A percentile compares a stretch with the other conserved stretches of the same genome.
These are phyloP conservation scores for Lecanicillium sp. DNA, from an alignment of 2,329 filamentous ascomycete species.

Conservation along the genomic window DNA sequence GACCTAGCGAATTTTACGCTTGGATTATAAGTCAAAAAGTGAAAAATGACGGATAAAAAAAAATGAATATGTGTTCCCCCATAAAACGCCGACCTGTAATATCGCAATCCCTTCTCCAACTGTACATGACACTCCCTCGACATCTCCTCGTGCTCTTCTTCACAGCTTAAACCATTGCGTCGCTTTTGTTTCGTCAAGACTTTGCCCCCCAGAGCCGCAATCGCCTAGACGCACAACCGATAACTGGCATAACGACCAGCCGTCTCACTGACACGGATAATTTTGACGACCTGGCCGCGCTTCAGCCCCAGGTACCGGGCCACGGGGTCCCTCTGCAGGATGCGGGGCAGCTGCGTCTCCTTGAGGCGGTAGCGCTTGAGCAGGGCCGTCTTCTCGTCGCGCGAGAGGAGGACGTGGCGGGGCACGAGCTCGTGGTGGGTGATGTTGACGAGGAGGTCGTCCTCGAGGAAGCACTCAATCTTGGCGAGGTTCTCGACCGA, in stretches of 20 bases:
- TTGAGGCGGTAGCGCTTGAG: conserved; percentile 89
- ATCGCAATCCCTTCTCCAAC: conserved; percentile 6
- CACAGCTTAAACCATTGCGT: not conserved
- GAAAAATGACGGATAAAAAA: not conserved
- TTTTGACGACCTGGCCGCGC: conserved; percentile 95
- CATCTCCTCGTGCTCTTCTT: too few species aligned
- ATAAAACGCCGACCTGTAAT: conserved; percentile 11
- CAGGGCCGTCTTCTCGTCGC: conserved; percentile 81
- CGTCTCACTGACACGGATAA: conserved; percentile 91
- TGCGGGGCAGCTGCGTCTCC: conserved; percentile 93
- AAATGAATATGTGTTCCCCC: conserved; percentile 3
- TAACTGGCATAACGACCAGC: conserved; percentile 97
- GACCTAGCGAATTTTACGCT: conserved; percentile 3
- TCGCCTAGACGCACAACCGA: conserved; percentile 55
- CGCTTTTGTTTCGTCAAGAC: not conserved
- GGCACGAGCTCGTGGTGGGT: conserved; percentile 96
- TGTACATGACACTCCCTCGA: too few species aligned
- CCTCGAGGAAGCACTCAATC: conserved; percentile 93
- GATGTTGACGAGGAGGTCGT: conserved; percentile 95
- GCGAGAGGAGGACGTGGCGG: conserved; percentile 82
- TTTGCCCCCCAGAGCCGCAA: not conserved
- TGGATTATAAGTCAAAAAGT: conserved; percentile 4
- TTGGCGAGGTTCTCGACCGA: conserved; percentile 69
- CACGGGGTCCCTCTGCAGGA: conserved; percentile 86
- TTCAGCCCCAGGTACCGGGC: conserved; percentile 86